phyloP scores from a whole-genome alignment of 176 grass and related monocot species.

The Typha latifolia region DNA sequence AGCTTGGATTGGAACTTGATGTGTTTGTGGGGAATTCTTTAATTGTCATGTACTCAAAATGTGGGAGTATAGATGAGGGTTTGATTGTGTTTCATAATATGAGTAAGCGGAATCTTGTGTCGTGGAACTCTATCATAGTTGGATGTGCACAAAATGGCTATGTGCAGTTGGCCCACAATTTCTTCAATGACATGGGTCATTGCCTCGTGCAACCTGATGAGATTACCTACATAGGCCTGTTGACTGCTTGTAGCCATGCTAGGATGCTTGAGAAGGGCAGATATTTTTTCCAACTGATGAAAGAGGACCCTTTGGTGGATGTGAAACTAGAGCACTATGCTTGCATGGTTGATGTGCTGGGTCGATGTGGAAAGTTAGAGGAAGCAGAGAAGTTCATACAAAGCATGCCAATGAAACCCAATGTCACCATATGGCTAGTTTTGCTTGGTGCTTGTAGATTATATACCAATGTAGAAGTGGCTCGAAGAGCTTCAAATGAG shows the following conservation, averaged over 20 bases:
- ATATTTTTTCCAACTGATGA: constrained; percentile 30
- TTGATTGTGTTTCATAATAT: constrained; percentile 34
- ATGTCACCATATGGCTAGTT: constrained; percentile 39
- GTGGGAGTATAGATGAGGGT: constrained; percentile 40
- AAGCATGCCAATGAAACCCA: constrained; percentile 38
- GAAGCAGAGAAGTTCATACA: constrained; percentile 51
- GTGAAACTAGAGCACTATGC: constrained; percentile 52
- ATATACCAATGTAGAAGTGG: constrained; percentile 46
- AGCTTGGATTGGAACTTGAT: constrained; percentile 38
- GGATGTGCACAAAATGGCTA: constrained; percentile 59
- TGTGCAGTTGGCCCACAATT: constrained; percentile 19
- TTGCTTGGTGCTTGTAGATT: constrained; percentile 56
- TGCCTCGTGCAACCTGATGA: constrained; percentile 39
- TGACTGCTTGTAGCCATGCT: constrained; percentile 62
- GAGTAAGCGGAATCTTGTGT: constrained; percentile 40
- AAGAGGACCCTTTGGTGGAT: constrained; percentile 26
- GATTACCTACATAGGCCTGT: constrained; percentile 38
- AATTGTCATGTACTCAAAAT: constrained; percentile 64
- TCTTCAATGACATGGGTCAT: constrained; percentile 42
- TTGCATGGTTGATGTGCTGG: constrained; percentile 67
- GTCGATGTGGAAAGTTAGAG: constrained; percentile 33
- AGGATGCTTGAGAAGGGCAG: constrained; percentile 42
- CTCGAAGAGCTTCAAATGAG: constrained; percentile 29
- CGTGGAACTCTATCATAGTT: constrained; percentile 63
- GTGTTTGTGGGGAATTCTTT: constrained; percentile 54